Evolutionary conservation across 1,284 basidiomycete genomes (phyloP), one percentile per base, ranked within the genome.

Genomic region (Grifola frondosa): DNA sequence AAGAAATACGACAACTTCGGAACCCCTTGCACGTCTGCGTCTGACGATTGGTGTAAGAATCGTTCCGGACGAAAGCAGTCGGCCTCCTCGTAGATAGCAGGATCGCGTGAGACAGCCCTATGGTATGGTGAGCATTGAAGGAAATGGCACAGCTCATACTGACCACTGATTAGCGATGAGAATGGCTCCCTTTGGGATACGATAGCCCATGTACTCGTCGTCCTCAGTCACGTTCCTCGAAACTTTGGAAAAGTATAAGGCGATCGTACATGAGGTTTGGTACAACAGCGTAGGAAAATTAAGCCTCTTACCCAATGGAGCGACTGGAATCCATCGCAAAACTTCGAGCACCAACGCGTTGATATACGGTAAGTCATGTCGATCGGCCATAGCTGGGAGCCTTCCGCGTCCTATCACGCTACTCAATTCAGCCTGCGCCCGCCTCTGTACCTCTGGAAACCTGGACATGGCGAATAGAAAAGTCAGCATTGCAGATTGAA

Each of bases 381-480:
- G 41, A 42, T 70, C 68, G 9, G 54, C 56, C 30, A 67, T 59
- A n/a, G 54, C 58, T 1, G 67, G 67, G n/a, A n/a, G n/a, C n/a
- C 64, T 47, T 33, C 40, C 29, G 10, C 36, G 30, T 13, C 62
- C 60, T n/a, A 59, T 42, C 13, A 67, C 56, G 15, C 39, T 37
- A 49, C 67, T 65, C 33, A 68, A 46, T 44, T 67, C 63, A n/a
- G 56, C 57, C 47, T 64, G 65, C 12, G 65, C 65, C 22, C 53
- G 54, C 15, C 44, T 37, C 41, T 62, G 63, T 20, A 61, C 50
- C 7, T 62, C 60, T 3, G 63, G 66, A 46, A 57, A 54, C 24
- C 53, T 42, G 1, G 62, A 55, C 63, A 67, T 62, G 11, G 62
- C 56, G 35, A 67, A 42, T 28, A 57, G 37, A 34, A 60, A 50